phyloP scores from a whole-genome alignment of 2,329 filamentous ascomycete species.

The Fusarium nodosum region DNA sequence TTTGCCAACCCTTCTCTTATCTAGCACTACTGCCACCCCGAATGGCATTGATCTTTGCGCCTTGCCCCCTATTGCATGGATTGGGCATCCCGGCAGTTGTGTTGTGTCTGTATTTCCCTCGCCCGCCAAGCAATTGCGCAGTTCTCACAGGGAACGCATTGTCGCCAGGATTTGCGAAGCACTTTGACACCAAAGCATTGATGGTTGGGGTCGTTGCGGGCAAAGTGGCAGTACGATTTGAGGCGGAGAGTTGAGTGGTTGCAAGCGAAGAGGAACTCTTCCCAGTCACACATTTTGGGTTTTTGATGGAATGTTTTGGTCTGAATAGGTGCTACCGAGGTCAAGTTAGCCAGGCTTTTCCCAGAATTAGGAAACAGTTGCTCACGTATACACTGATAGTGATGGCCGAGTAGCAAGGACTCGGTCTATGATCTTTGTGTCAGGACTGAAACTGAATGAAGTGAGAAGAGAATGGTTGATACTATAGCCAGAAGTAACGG shows the following conservation, averaged over 20 bases:
- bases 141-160: constrained; percentile 65
- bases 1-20: neutral
- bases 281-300: constrained; percentile 75
- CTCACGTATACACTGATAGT: constrained; percentile 11
- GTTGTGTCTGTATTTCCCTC: constrained; percentile 21
- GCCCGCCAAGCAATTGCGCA: constrained; percentile 54
- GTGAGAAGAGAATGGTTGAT: neutral
- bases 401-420: neutral
- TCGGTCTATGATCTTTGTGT: neutral
- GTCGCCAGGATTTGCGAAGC: constrained; percentile 71
- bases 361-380: neutral
- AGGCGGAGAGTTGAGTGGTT: constrained; percentile 70
- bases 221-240: constrained; percentile 79
- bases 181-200: constrained; percentile 77
- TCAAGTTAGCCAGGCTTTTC: neutral
- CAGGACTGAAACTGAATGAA: neutral
- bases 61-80: constrained; percentile 5
- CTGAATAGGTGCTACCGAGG: constrained; percentile 1
- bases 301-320: neutral
- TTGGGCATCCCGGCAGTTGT: neutral
- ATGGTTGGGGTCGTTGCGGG: constrained; percentile 78
- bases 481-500: neutral
- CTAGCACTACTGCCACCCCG: neutral
- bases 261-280: constrained; percentile 77
- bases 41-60: neutral